A percentile compares a stretch with the other conserved stretches of the same genome.
Evolutionary conservation across 345 rosid genomes (phyloP).

Genomic region (Reutealis trisperma): DNA sequence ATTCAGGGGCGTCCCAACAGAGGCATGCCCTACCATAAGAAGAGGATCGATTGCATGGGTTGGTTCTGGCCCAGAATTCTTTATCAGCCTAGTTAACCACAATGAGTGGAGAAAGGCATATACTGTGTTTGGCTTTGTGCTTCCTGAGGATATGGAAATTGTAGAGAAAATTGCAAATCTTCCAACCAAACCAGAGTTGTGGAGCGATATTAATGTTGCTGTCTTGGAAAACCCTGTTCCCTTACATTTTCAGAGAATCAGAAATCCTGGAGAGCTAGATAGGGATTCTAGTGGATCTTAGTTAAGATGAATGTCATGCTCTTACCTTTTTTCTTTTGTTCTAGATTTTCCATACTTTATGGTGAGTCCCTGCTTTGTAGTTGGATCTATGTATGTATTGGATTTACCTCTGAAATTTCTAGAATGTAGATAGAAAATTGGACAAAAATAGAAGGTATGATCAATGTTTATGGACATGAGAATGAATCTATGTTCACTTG

Average conservation of each 20-base stretch:
- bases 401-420: not conserved
- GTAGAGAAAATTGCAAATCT: slow-evolving; percentile 68
- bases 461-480: too few species aligned
- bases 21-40: slow-evolving; percentile 62
- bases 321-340: not conserved
- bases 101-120: slow-evolving; percentile 69
- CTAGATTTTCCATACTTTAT: not conserved
- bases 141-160: slow-evolving; percentile 74
- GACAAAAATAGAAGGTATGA: not conserved
- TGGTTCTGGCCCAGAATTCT: slow-evolving; percentile 88
- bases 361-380: too few species aligned
- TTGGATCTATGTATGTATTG: too few species aligned
- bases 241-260: slow-evolving; percentile 50
- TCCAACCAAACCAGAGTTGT: slow-evolving; percentile 66
- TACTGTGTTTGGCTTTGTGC: slow-evolving; percentile 71
- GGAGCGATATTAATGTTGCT: slow-evolving; percentile 71
- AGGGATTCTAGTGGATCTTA: not conserved
- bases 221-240: slow-evolving; percentile 65
- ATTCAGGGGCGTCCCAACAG: slow-evolving; percentile 54
- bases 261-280: slow-evolving; percentile 22
- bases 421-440: not conserved
- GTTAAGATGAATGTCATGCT: not conserved
- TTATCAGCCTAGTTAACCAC: slow-evolving; percentile 81
- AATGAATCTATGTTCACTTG: too few species aligned
- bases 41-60: slow-evolving; percentile 91